Evolutionary conservation across 2,329 filamentous ascomycete species (phyloP).

Genomic region (Macrophomina phaseolina): DNA sequence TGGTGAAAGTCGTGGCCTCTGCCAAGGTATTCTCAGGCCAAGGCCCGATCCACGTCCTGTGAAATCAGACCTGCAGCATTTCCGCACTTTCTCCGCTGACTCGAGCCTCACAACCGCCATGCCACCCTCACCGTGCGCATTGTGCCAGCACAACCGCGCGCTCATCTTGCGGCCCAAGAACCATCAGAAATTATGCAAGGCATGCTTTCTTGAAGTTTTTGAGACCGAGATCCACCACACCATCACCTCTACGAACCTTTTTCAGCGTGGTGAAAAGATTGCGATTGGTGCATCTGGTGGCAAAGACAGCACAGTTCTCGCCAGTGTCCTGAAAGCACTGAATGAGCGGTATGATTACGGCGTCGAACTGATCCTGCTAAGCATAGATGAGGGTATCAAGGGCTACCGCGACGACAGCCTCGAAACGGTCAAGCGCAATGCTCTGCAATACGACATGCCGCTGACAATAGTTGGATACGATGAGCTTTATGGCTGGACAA

Average conservation of each 20-base stretch:
- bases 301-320: constrained; percentile 96
- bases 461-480: constrained; percentile 92
- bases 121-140: constrained; percentile 76
- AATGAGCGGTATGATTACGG: constrained; percentile 90
- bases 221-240: constrained; percentile 95
- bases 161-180: constrained; percentile 95
- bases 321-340: constrained; percentile 90
- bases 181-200: constrained; percentile 87
- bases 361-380: constrained; percentile 82
- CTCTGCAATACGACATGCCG: constrained; percentile 86
- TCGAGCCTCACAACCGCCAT: constrained; percentile 55
- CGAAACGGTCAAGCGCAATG: constrained; percentile 95
- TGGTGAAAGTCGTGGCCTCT: constrained; percentile 2
- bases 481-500: constrained; percentile 97
- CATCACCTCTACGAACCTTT: constrained; percentile 80
- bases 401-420: constrained; percentile 95
- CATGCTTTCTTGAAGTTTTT: constrained; percentile 85
- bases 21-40: neutral
- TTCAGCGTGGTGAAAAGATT: constrained; percentile 80
- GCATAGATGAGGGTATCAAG: constrained; percentile 96
- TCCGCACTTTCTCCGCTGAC: constrained; percentile 10
- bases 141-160: constrained; percentile 78
- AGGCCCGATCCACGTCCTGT: neutral
- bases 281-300: constrained; percentile 96
- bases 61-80: neutral